Base-by-base conservation (phyloP, 2,329 filamentous ascomycete species). In the Zarea fungicola region DNA sequence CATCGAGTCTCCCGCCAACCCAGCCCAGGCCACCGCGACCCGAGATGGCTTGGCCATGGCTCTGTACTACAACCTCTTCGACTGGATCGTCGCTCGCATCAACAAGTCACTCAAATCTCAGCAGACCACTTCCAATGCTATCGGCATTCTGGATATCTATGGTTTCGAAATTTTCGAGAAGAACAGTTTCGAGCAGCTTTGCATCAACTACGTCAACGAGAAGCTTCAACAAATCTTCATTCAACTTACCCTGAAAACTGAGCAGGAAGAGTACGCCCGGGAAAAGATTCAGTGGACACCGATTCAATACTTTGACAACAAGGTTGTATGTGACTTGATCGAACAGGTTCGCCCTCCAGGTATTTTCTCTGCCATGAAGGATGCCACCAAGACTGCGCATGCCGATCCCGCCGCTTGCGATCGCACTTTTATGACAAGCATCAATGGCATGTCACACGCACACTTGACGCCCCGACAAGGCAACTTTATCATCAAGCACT, bases 201-300 rank as follows among this genome's bases (percentile, higher is more conserved):
- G 93, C 71, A 99, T 99, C 77, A 99, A 99, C 74, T 99, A 97
- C 63, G 95, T 97, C 63, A 99, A 99, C 68, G 93, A 99, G 71
- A 99, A 99, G 70, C 75, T 99, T 50, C 93, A 99, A 69, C 93
- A 99, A 64, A 97, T 99, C 61, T 99, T 99, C 65, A 99, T 99
- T 58, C 93, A 99, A 68, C 75, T 99, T 59, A 99, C 93, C 0
- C 70, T 99, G 54, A 96, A 96, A 73, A 86, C 93, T 0, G 93
- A 99, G 66, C 93, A 99, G 71, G 93, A 99, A 59, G 93, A 99
- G 66, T 99, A 99, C 62, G 89, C 87, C 14, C 78, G 88, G 42
- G 93, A 99, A 68, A 85, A 97, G 74, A 99, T 99, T 63, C 84
- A 95, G 64, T 99, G 93, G 93, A 96, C 91, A 0, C 93, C 93